Evolutionary conservation across 2,329 filamentous ascomycete genomes (phyloP).

Genomic region (Colletotrichum euphorbiae): DNA sequence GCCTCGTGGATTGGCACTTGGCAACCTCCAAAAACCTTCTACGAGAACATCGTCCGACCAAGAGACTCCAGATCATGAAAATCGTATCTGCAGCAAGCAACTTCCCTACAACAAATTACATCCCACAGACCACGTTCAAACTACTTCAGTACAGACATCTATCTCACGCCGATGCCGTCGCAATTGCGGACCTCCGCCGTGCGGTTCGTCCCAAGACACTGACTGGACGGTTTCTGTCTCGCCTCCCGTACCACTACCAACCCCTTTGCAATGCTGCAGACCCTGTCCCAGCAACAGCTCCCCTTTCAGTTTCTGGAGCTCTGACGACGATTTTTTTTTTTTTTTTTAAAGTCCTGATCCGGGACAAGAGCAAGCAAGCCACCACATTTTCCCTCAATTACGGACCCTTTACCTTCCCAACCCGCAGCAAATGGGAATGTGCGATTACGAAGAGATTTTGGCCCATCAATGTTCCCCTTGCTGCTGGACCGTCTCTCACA

Average conservation of each 20-base stretch:
- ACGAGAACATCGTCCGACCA: not conserved
- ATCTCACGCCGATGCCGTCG: constrained; percentile 9
- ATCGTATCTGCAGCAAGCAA: constrained; percentile 15
- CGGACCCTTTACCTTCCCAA: constrained; percentile 9
- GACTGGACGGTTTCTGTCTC: constrained; percentile 26
- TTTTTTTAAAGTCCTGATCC: not conserved
- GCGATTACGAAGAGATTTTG: constrained; percentile 30
- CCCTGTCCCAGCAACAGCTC: constrained; percentile 35
- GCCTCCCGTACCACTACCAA: constrained; percentile 5
- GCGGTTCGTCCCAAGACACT: constrained; percentile 34
- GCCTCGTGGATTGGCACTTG: not conserved
- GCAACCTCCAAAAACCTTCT: not conserved
- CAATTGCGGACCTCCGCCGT: constrained; percentile 3
- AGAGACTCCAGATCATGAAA: not conserved
- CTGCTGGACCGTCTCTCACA: constrained; percentile 28
- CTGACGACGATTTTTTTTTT: constrained; percentile 23
- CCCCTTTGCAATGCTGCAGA: constrained; percentile 29
- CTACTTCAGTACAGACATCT: constrained; percentile 4
- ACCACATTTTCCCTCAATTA: not conserved
- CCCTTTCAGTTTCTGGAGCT: constrained; percentile 27
- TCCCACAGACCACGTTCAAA: not conserved
- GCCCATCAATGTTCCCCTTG: constrained; percentile 22
- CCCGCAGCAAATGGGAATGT: constrained; percentile 31
- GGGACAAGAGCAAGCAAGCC: not conserved
- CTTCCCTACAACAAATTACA: constrained; percentile 12